These are phyloP conservation scores for Tylopilus rubrobrunneus DNA, from an alignment of 768 basidiomycete species.

Conservation along the genomic window DNA sequence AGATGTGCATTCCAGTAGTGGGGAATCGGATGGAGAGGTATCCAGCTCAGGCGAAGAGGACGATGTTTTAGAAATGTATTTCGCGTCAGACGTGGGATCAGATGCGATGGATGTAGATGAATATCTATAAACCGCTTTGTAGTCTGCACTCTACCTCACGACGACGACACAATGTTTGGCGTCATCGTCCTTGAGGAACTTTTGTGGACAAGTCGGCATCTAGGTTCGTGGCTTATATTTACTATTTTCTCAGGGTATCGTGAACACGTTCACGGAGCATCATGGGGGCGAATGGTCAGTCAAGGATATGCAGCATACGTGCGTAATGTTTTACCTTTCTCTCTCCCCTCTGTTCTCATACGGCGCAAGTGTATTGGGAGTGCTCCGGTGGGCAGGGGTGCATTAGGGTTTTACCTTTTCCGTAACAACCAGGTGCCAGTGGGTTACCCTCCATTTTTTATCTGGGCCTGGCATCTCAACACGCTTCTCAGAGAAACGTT, in stretches of 20 bases:
- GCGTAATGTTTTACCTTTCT: constrained; percentile 27
- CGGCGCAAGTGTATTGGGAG: constrained; percentile 47
- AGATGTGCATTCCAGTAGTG: too few relatives aligned
- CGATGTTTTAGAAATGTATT: too few relatives aligned
- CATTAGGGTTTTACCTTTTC: constrained; percentile 83
- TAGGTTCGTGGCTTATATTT: constrained; percentile 40
- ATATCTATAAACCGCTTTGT: too few relatives aligned
- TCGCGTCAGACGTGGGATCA: too few relatives aligned
- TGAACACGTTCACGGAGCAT: constrained; percentile 48
- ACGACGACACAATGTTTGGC: too few relatives aligned
- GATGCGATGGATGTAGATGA: too few relatives aligned
- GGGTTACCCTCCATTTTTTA: constrained; percentile 13
- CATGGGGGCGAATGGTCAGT: constrained; percentile 77
- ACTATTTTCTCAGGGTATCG: background rate
- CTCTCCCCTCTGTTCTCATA: background rate
- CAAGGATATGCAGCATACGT: constrained; percentile 96
- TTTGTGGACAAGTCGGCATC: too few relatives aligned
- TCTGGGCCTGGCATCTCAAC: background rate
- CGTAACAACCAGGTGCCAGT: constrained; percentile 80
- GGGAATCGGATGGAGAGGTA: too few relatives aligned
- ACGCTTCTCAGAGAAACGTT: constrained; percentile 57
- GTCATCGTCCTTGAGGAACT: too few relatives aligned
- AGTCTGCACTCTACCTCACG: too few relatives aligned
- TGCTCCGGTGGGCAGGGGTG: constrained; percentile 81
- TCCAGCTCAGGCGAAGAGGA: too few relatives aligned